Base-by-base conservation (phyloP, 345 rosid species). In the Leavenworthia alabamica region DNA sequence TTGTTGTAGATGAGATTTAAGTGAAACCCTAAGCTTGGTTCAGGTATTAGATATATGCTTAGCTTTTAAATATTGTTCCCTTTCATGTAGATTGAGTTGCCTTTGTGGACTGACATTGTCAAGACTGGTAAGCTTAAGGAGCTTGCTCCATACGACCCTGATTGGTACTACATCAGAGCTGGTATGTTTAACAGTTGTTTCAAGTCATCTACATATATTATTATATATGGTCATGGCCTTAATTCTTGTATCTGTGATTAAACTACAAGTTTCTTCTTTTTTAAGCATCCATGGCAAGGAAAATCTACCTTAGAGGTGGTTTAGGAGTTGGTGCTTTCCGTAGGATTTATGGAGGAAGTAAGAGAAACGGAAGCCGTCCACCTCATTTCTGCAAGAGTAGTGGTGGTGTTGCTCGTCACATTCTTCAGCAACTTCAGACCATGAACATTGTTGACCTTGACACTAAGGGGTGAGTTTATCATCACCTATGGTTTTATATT, bases 61-160 rank as follows among this genome's bases (percentile, higher is more conserved):
- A n/a, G n/a, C n/a, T n/a, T n/a, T n/a, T n/a, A n/a, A n/a, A n/a
- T n/a, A n/a, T n/a, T n/a, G n/a, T n/a, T n/a, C n/a, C n/a, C n/a
- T n/a, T n/a, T n/a, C n/a, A n/a, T n/a, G 67, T 54, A 82, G 90
- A 70, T 84, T 27, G 90, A 84, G 75, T 70, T 84, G 57, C 90
- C 90, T 28, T 62, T 64, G 1, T 84, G 90, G 90, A 80, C 83
- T 24, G 90, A 84, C 70, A 82, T 84, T 2, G 90, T 84, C 40
- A 84, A 84, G 83, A 84, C 87, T 9, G 90, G 82, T 16, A 78
- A 61, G 8, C 72, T 78, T 26, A 84, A 82, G 78, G 90, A 84
- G 73, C 86, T n/a, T n/a, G n/a, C n/a, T n/a, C n/a, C n/a, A n/a
- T n/a, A n/a, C n/a, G n/a, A n/a, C n/a, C n/a, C n/a, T n/a, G n/a